Percentiles rank a stretch among this genome's conserved stretches.
Conservation (phyloP, 441 rosid species). For the Syzygium malaccense region DNA sequence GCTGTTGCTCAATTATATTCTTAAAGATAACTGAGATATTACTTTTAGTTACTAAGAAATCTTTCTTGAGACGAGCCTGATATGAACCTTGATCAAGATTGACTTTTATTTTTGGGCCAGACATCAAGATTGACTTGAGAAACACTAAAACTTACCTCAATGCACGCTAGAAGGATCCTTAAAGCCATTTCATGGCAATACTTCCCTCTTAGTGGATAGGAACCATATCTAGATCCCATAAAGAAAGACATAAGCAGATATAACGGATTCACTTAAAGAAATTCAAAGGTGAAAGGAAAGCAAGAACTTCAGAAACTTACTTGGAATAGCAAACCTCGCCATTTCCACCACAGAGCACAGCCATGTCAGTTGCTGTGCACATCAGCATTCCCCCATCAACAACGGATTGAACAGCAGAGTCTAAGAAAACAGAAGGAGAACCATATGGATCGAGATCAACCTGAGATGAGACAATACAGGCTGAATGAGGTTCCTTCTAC, state of each 20-base stretch:
- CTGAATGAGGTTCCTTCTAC: not conserved
- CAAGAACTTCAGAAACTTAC: constrained; percentile 41
- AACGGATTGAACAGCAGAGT: constrained; percentile 94
- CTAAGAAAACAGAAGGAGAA: constrained; percentile 91
- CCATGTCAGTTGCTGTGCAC: constrained; percentile 99
- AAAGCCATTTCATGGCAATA: constrained; percentile 99
- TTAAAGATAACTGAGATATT: not conserved
- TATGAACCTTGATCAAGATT: not conserved
- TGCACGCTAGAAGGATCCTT: constrained; percentile 91
- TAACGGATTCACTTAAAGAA: not conserved
- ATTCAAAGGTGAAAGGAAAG: not conserved
- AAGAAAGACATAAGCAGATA: constrained; percentile 5
- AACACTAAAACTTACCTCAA: constrained; percentile 52
- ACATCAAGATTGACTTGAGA: not conserved
- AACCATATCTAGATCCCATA: constrained; percentile 62
- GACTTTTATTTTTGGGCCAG: not conserved
- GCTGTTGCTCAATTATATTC: not conserved
- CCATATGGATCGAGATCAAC: constrained; percentile 99
- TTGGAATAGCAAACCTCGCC: constrained; percentile 99
- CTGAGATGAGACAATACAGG: constrained; percentile 28
- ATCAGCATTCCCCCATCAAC: constrained; percentile 92
- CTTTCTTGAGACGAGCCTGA: not conserved
- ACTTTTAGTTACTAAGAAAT: not conserved
- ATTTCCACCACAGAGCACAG: constrained; percentile 98
- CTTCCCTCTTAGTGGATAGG: constrained; percentile 91